Evolutionary conservation across 208 protist genomes (phyloP), one percentile per base, ranked within the genome.

Genomic region (Acanthamoeba healyi): DNA sequence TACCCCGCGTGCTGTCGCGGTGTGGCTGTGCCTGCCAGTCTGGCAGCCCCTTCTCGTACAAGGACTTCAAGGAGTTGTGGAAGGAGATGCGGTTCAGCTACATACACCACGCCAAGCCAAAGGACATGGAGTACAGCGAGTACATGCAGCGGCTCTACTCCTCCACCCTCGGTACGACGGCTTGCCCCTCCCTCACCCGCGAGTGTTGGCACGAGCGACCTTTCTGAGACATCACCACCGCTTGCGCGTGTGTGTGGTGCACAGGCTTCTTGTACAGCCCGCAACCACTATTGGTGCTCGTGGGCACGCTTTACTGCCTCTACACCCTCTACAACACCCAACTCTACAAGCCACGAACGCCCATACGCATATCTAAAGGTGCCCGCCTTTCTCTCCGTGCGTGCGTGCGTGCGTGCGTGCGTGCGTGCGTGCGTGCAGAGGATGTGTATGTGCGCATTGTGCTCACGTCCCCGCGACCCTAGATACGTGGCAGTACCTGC

Each of bases 81-180:
- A 81, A 81, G 38, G 38, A 81, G 38, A 29, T 46, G 38, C 22
- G 32, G 36, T 81, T 81, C 40, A 81, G 70, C 40, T 81, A 81
- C 9, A 81, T 81, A 2, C 70, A 81, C 40, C 70, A 81, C 38
- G 70, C 70, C 38, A 40, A 46, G 70, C 70, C 70, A 44, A 24
- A 26, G 36, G 70, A 49, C 29, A 81, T 81, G 70, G 36, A 46
- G 1, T 81, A 81, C 38, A 38, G 24, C 36, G 70, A 81, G 12
- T 81, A 34, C n/a, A 81, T 81, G 70, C 70, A 81, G 24, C 70
- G 70, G 12, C 70, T 81, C 70, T 81, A 81, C 36, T 40, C 70
- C 9, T 81, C 70, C 36, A 46, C 70, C 32, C 38, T 81, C 14
- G 70, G 61, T 70, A 36, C 61, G 0, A 24, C 49, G 2, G 2